These are phyloP conservation scores for Colletotrichum magnum DNA, from an alignment of 2,329 filamentous ascomycete species.

Conservation along the genomic window DNA sequence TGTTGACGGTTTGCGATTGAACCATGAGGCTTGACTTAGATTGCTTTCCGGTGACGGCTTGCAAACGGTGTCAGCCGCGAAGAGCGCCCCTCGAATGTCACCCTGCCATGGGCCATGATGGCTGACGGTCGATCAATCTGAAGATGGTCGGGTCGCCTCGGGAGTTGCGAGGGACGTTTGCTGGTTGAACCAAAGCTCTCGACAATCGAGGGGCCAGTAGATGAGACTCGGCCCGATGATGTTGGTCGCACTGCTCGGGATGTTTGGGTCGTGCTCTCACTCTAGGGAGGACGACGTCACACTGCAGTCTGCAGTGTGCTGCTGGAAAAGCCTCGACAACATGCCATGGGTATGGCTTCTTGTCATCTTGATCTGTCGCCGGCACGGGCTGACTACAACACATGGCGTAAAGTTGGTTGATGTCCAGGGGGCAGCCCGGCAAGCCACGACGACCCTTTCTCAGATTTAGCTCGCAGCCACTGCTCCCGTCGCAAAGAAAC, in stretches of 20 bases:
- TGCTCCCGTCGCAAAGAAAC: neutral
- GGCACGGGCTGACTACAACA: neutral
- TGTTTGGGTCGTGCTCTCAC: slow-evolving; percentile 6
- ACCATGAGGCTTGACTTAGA: slow-evolving; percentile 8
- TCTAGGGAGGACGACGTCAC: slow-evolving; percentile 3
- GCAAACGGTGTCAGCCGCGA: slow-evolving; percentile 20
- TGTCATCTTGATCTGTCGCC: slow-evolving; percentile 8
- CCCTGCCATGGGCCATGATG: slow-evolving; percentile 1
- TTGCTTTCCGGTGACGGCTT: neutral
- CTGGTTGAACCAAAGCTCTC: neutral
- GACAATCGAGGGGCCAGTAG: neutral
- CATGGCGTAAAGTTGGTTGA: neutral
- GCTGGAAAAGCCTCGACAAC: neutral
- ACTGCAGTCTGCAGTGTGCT: slow-evolving; percentile 8
- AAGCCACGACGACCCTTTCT: slow-evolving; percentile 9
- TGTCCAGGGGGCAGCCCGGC: slow-evolving; percentile 24
- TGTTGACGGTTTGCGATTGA: slow-evolving; percentile 27
- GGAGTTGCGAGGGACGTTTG: too few relatives aligned
- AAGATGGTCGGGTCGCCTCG: neutral
- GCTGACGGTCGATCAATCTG: slow-evolving; percentile 7
- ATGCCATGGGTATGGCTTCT: slow-evolving; percentile 19
- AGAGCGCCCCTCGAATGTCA: neutral
- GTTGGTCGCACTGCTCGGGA: slow-evolving; percentile 1
- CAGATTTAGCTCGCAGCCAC: neutral
- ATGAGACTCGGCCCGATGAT: slow-evolving; percentile 5